Percentiles rank a stretch among this genome's conserved stretches.
phyloP scores from a whole-genome alignment of 768 basidiomycete species.

The Tylopilus rubrobrunneus region DNA sequence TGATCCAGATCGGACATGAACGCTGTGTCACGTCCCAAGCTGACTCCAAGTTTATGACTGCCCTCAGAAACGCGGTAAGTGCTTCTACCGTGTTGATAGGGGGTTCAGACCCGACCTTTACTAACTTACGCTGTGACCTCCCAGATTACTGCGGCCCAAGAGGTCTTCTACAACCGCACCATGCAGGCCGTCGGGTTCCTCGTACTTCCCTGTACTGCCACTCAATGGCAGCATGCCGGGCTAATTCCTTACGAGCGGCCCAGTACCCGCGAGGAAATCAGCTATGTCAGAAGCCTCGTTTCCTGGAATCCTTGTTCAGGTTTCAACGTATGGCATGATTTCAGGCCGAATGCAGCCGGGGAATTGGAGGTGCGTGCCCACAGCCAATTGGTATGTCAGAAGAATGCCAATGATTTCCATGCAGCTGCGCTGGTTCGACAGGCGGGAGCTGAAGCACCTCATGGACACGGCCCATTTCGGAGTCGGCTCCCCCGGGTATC shows the following conservation, averaged over 20 bases:
- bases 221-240: not conserved
- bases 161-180: no score
- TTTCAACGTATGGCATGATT: not conserved
- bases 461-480: not conserved
- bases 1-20: no score
- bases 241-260: not conserved
- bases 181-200: not conserved
- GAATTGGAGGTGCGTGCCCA: not conserved
- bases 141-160: no score
- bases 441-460: not conserved
- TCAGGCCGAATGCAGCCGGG: not conserved
- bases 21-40: no score
- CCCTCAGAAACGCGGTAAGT: no score
- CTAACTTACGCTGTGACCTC: no score
- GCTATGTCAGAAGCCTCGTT: not conserved
- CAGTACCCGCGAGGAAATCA: not conserved
- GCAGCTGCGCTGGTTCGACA: not conserved
- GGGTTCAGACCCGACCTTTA: no score
- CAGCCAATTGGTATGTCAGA: no score
- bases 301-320: not conserved
- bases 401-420: no score
- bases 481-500: not conserved
- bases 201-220: not conserved
- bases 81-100: no score
- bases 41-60: no score